These are phyloP conservation scores for Mycosarcoma mackinlayi DNA, from an alignment of 1,284 basidiomycete genomes.

Conservation along the genomic window DNA sequence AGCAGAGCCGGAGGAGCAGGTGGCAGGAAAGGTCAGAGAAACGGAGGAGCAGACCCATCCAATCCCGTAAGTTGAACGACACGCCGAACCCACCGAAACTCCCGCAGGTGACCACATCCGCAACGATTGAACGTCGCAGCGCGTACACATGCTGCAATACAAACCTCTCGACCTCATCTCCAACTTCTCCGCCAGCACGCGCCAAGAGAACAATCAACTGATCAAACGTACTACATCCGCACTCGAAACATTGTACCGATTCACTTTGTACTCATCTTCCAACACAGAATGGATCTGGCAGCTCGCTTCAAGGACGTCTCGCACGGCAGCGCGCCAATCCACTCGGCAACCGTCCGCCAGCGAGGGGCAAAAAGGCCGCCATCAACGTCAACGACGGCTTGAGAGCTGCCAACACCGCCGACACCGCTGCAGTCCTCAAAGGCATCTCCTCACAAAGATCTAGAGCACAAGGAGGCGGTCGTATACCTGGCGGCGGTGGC, in stretches of 20 bases:
- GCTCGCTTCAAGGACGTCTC: conserved; percentile 30
- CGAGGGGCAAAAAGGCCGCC: conserved; percentile 31
- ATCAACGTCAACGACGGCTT: conserved; percentile 50
- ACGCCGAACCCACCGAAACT: not conserved
- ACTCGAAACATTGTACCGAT: not conserved
- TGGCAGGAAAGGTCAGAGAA: conserved; percentile 27
- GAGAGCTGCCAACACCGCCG: conserved; percentile 41
- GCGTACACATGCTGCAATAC: no score
- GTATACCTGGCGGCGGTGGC: conserved; percentile 48
- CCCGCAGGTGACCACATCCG: no score
- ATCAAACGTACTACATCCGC: not conserved
- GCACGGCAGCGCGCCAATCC: conserved; percentile 46
- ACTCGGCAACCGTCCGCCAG: conserved; percentile 38
- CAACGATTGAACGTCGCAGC: no score
- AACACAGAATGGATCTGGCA: conserved; percentile 26
- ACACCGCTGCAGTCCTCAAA: conserved; percentile 39
- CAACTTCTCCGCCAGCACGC: no score
- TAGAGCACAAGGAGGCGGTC: conserved; percentile 45
- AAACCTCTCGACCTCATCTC: no score
- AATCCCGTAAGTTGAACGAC: conserved; percentile 38
- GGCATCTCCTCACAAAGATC: conserved; percentile 35
- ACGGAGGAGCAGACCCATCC: conserved; percentile 28
- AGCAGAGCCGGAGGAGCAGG: conserved; percentile 27
- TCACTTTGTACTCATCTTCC: not conserved
- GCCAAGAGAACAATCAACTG: conserved; percentile 4